Evolutionary conservation across 768 basidiomycete species (phyloP), one percentile per base, ranked within the genome.

Genomic region (Collybiopsis confluens): DNA sequence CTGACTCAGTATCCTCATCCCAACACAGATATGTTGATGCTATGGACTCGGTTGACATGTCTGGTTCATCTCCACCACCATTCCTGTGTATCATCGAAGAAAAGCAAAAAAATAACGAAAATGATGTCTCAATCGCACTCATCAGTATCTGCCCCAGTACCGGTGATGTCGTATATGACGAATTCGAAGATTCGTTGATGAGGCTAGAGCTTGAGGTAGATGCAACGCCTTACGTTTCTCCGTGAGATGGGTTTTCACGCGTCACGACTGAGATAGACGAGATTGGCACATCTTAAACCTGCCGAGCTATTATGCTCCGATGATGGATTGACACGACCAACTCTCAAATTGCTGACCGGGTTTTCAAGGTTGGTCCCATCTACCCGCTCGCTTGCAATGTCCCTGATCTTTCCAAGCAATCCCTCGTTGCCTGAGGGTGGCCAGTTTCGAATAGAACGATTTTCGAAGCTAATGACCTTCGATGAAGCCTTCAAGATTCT

Each of bases 141-240:
- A 76, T 98, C 30, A 80, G 82, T 15, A 83, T 97, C 15, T 83
- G 84, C 54, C 91, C 94, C 1, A 85, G 85, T 44, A 97, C 93
- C 0, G 96, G 96, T 1, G 95, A 97, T 59, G 88, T 99, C 2
- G 72, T 92, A 2, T 98, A 92, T 83, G 96, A 99, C 62, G 83
- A 90, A 52, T 96, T 95, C 62, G 77, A 88, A 50, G 93, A 97
- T 66, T 82, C 81, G 2, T 68, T 82, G 28, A 90, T 97, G 84
- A 80, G 95, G 11, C 84, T 86, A 7, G 94, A 98, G 67, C 80
- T 97, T 2, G 94, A 97, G 75, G 92, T 88, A 45, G 37, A 72
- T 58, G 1, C 43, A 38, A 72, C 58, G 1, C 43, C 15, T 40
- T 52, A 8, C 6, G 8, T 18, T 18, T 2, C 30, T 18, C 4